Conservation (phyloP, 208 protist genomes). For the Angomonas deanei region DNA sequence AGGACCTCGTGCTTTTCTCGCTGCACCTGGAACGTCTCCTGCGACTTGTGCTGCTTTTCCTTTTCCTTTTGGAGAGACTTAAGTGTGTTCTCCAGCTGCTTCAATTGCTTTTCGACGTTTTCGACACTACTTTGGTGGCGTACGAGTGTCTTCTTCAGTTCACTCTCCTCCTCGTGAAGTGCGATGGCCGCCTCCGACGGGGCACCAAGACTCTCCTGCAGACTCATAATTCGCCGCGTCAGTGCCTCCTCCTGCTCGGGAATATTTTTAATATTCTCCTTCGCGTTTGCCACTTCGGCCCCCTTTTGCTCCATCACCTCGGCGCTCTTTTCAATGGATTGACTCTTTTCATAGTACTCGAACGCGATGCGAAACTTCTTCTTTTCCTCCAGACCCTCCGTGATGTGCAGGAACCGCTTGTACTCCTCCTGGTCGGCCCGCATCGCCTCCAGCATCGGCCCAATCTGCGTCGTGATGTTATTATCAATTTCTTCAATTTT, state of each 20-base stretch:
- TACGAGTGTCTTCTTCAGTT: slow-evolving; percentile 41
- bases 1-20: slow-evolving; percentile 30
- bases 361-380: slow-evolving; percentile 62
- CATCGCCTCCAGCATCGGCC: slow-evolving; percentile 84
- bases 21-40: slow-evolving; percentile 38
- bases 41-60: slow-evolving; percentile 26
- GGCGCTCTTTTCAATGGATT: slow-evolving; percentile 21
- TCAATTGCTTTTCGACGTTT: slow-evolving; percentile 26
- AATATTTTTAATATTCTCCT: slow-evolving; percentile 39
- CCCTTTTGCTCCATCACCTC: slow-evolving; percentile 9
- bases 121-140: slow-evolving; percentile 45
- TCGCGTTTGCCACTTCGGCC: slow-evolving; percentile 23
- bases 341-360: slow-evolving; percentile 53
- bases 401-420: slow-evolving; percentile 52
- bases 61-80: slow-evolving; percentile 46
- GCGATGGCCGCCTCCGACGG: slow-evolving; percentile 48
- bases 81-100: slow-evolving; percentile 43
- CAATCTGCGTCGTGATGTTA: slow-evolving; percentile 86
- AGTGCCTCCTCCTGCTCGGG: slow-evolving; percentile 47
- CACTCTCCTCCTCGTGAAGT: slow-evolving; percentile 64
- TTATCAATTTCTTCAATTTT: slow-evolving; percentile 98
- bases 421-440: slow-evolving; percentile 86
- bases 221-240: slow-evolving; percentile 44
- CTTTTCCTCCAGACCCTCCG: slow-evolving; percentile 70
- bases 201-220: slow-evolving; percentile 41